Conservation (phyloP, 192 early-diverging fungal species). For the Dissophora ornata region DNA sequence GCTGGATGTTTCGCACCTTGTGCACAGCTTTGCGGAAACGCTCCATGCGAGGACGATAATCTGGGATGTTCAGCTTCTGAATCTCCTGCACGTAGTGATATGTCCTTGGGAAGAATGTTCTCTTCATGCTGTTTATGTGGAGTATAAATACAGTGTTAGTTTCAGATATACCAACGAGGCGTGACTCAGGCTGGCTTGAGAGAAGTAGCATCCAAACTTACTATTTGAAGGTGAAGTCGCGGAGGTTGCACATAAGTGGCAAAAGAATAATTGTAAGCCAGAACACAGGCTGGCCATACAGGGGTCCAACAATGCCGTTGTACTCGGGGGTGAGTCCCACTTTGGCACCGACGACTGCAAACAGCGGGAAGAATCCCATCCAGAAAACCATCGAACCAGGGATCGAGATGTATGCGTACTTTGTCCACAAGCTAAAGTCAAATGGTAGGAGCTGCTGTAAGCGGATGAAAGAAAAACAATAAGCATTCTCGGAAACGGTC, state of each 20-base stretch:
- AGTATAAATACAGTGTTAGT: too few species aligned
- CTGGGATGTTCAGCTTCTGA: slow-evolving; percentile 98
- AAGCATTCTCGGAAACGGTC: neutral
- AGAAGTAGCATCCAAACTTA: slow-evolving; percentile 60
- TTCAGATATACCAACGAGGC: too few species aligned
- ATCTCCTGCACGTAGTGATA: slow-evolving; percentile 99
- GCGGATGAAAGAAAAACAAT: neutral
- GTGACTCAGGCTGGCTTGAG: too few species aligned
- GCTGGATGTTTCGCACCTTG: slow-evolving; percentile 94
- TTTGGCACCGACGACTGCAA: slow-evolving; percentile 79
- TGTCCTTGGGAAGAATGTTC: slow-evolving; percentile 81
- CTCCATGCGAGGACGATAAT: slow-evolving; percentile 98
- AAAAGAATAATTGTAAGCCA: slow-evolving; percentile 90
- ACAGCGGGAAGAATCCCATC: slow-evolving; percentile 88
- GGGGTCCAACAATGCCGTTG: slow-evolving; percentile 72
- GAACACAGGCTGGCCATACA: slow-evolving; percentile 78
- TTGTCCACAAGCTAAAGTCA: slow-evolving; percentile 84
- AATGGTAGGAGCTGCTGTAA: too few species aligned
- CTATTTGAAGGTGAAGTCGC: slow-evolving; percentile 97
- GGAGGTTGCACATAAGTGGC: slow-evolving; percentile 84
- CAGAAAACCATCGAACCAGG: slow-evolving; percentile 91
- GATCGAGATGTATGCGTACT: slow-evolving; percentile 92
- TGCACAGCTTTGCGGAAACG: slow-evolving; percentile 99
- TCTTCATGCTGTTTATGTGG: slow-evolving; percentile 63
- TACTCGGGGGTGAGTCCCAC: slow-evolving; percentile 77